Evolutionary conservation across 2,329 filamentous ascomycete genomes (phyloP), one percentile per base, ranked within the genome.

Genomic region (Paecilomyces sp.): DNA sequence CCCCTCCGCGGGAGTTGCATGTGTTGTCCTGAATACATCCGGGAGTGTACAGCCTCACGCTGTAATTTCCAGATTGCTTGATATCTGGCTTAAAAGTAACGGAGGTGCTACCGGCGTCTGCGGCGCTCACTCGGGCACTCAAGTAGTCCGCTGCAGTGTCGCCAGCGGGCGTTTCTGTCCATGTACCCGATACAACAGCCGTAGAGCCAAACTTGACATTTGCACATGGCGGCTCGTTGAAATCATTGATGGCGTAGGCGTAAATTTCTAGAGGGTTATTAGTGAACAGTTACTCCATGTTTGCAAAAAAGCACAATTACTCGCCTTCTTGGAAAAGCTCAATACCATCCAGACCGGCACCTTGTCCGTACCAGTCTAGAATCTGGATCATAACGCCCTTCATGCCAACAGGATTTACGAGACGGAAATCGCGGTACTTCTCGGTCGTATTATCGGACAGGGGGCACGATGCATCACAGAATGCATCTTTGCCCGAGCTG

Each of bases 321-420:
- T 74, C 75, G 77, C 83, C 81, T 69, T 96, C 86, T 69, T 94
- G 85, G 71, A 92, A 95, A 3, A 99, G 78, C 74, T 97, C 87
- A 57, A 99, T 88, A 3, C 92, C 92, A 68, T 90, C 83, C 58
- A 99, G 78, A 41, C 94, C 94, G 67, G 86, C 95, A 58, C 93
- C 94, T 58, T 77, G 77, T 36, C 94, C 94, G 73, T 95, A 97
- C 84, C 88, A 97, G 15, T 85, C 89, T 2, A 88, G 89, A 61
- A 99, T 88, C 68, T 96, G 90, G 58, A 99, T 83, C 62, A 88
- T 85, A 74, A 99, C 94, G 34, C 82, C 83, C 70, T 89, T 88
- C 92, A 97, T 97, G 57, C 91, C 91, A 63, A 99, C 87, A 6
- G 77, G 75, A 70, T 94, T 96, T 66, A 96, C 90, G 67, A 99